Base-by-base conservation (phyloP, 352 stramenopile genomes). In the Phytopythium mirpurense region DNA sequence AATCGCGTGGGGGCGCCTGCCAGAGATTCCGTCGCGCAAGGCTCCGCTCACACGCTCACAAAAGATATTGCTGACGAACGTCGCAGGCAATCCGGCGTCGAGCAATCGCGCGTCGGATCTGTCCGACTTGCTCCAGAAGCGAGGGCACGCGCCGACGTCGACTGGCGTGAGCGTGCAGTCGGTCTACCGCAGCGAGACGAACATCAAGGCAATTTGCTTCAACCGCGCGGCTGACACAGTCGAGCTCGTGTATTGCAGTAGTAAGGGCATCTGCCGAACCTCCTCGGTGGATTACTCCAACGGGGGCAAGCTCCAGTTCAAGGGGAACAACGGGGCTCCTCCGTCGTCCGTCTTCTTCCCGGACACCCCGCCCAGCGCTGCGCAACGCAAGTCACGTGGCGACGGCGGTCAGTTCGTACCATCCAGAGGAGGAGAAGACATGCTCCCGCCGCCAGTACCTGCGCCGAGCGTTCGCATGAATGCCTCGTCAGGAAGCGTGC, bases 151-250 rank as follows among this genome's bases (percentile, higher is more conserved):
- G 41, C 23, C 48, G 9, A 2, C 36, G 24, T 45, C 48, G 6
- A 44, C 48, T 3, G 11, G 21, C 24, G 60, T 89, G 34, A 62
- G 78, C 31, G 57, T 83, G 2, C 68, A 84, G 9, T 86, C 77
- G 29, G 84, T 91, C 36, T 93, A 95, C 57, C 65, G 78, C 23
- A 88, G 78, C 43, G 80, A 95, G 29, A 88, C 82, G 5, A 83
- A 79, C 24, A 90, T 95, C 51, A 91, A 90, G 68, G 79, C 70
- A 26, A 83, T 95, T 54, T 90, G 81, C 48, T 86, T 93, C 42
- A 95, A 95, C 56, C 68, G 52, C 29, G 68, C 80, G 15, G 74
- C 63, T 1, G 75, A 84, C 3, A 63, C 69, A 37, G 44, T 72
- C 0, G 83, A 90, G 65, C 70, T 93, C 53, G 80, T 86, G 41